Evolutionary conservation across 805 yeast species (phyloP), one percentile per base, ranked within the genome.

Genomic region (Candida maltosa): DNA sequence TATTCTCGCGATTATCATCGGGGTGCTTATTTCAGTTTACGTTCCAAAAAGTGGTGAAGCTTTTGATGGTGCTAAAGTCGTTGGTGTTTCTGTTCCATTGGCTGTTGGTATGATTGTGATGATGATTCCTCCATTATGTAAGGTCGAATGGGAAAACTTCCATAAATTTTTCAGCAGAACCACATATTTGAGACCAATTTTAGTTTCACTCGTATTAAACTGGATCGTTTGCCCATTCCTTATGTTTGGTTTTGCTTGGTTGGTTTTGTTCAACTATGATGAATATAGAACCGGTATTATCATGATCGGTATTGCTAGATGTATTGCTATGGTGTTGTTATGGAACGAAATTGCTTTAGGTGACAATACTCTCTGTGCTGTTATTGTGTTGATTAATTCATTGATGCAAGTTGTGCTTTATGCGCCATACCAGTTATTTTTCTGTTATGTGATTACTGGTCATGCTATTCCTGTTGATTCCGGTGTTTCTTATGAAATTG

Each of bases 321-420:
- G 83, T 48, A 75, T 76, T 42, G 83, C 82, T 16, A 76, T 77
- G 82, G 83, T 76, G 1, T 53, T 77, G 33, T 50, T 76, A 18
- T 76, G 82, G 83, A 76, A 71, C 46, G 67, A 71, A 20, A 56
- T 77, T 14, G 76, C 80, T 2, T 65, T 56, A 6, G 82, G 82
- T 5, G 78, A 75, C 46, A 53, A 56, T 30, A 62, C 62, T 26
- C 50, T 73, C 28, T 76, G 83, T 52, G 78, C 76, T 3, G 45
- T 73, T 6, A 45, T 76, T n/a, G 80, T 77, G 2, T 54, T 73
- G 5, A 48, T 73, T 29, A 76, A 76, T 52, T 68, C 76, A 34
- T 25, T 75, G 15, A 46, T 76, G 24, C 83, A 76, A 48, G 58
- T 76, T 31, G 59, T 69, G 0, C 57, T 76, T 15, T 75, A 68